Percentiles rank a stretch among this genome's conserved stretches.
phyloP scores from a whole-genome alignment of 2,329 filamentous ascomycete species.

The Fusarium hostae region DNA sequence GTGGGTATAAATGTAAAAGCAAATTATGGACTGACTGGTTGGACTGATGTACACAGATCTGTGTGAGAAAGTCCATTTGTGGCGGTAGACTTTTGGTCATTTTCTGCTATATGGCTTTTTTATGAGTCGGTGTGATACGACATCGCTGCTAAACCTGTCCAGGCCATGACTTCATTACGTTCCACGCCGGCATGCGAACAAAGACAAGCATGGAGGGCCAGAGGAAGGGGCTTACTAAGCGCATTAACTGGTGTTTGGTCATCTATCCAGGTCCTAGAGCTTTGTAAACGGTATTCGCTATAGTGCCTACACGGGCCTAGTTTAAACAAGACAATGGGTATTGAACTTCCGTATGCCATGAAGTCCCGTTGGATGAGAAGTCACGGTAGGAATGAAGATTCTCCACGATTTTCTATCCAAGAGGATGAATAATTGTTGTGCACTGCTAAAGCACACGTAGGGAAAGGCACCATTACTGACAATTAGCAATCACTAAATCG shows the following conservation, averaged over 20 bases:
- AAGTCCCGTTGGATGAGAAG: not conserved
- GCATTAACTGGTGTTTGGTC: not conserved
- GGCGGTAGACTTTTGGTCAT: not conserved
- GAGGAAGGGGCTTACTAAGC: not conserved
- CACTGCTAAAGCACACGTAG: not conserved
- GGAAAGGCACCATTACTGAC: not conserved
- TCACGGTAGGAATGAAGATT: not conserved
- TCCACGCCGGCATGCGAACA: not conserved
- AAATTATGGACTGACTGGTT: not conserved
- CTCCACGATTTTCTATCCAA: not conserved
- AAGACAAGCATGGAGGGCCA: not conserved
- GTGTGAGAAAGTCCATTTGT: not conserved
- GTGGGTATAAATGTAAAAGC: not conserved
- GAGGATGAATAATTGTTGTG: not conserved
- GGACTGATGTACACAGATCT: not conserved
- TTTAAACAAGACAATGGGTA: not conserved
- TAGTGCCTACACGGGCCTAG: not conserved
- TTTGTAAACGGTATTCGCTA: not conserved
- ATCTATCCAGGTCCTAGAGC: not conserved
- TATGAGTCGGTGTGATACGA: not conserved
- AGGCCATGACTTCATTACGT: not conserved
- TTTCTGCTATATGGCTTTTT: not conserved
- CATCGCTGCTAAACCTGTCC: not conserved
- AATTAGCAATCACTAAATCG: not conserved
- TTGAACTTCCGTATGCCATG: not conserved